A percentile compares a stretch with the other conserved stretches of the same genome.
Evolutionary conservation across 78 protist genomes (phyloP).

Genomic region (Pigoraptor vietnamica): DNA sequence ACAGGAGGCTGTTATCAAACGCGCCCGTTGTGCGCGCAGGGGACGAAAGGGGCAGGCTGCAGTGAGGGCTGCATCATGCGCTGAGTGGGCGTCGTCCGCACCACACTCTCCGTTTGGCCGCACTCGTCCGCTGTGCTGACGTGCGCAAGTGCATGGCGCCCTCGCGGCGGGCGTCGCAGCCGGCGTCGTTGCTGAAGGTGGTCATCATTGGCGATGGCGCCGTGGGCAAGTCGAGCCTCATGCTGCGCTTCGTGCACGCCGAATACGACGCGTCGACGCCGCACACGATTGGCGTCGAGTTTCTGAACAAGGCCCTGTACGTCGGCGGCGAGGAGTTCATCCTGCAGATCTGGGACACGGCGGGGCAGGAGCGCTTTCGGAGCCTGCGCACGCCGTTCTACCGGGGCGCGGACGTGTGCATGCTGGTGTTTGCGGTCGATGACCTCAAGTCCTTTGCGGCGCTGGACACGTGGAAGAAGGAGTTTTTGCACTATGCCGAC

Average conservation of each 20-base stretch:
- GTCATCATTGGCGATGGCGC: slow-evolving; percentile 9
- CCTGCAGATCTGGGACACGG: slow-evolving; percentile 82
- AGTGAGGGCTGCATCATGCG: too few relatives aligned
- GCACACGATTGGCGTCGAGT: slow-evolving; percentile 19
- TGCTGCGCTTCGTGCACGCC: neutral
- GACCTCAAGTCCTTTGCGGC: neutral
- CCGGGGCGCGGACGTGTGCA: slow-evolving; percentile 6
- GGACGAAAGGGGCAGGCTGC: too few relatives aligned
- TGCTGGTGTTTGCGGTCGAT: neutral
- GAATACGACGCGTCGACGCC: neutral
- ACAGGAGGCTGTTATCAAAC: too few relatives aligned
- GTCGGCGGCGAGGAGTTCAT: neutral
- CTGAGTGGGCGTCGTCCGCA: too few relatives aligned
- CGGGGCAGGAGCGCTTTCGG: slow-evolving; percentile 64
- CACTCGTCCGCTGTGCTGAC: too few relatives aligned
- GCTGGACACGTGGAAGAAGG: neutral
- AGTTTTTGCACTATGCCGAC: neutral
- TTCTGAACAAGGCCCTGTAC: neutral
- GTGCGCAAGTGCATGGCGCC: too few relatives aligned
- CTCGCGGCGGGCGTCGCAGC: too few relatives aligned
- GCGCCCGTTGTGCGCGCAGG: too few relatives aligned
- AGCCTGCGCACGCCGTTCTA: slow-evolving; percentile 44
- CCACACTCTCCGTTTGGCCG: too few relatives aligned
- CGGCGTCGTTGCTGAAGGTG: neutral
- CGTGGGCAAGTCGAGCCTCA: slow-evolving; percentile 5